Evolutionary conservation across 2,329 filamentous ascomycete species (phyloP), one percentile per base, ranked within the genome.

Genomic region (Aspergillus brasiliensis): DNA sequence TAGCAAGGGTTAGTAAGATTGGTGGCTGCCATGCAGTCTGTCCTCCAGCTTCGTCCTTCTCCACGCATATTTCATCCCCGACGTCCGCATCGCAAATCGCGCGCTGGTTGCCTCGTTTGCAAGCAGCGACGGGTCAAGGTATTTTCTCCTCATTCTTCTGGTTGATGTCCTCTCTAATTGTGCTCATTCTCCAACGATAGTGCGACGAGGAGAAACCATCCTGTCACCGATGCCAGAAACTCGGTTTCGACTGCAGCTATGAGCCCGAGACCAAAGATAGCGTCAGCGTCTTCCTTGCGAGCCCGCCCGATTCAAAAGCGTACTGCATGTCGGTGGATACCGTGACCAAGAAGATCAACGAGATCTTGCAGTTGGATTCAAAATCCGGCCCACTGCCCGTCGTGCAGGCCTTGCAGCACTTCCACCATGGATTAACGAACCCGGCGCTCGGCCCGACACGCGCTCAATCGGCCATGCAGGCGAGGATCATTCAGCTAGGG

Each of bases 81-180:
- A 21, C 68, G 67, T 40, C 37, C 72, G 2, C 74, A 77, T 65
- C 72, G 68, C 34, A 75, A 76, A 62, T 76, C 73, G 40, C 69
- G 73, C 15, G 65, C 61, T 23, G 73, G 75, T 7, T 76, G 74
- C 56, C 58, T 60, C 34, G 70, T 68, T 44, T 77, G 73, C 60
- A 77, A 76, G 63, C 67, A 67, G 23, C 69, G 74, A 23, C 65
- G 70, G 62, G 69, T 77, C 37, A 77, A 77, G 67, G 73, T 76
- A 71, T 28, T 25, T 3, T 2, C 40, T 25, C 25, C 11, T 34
- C 13, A 17, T 31, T 28, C 11, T 7, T 7, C 6, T 19, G 5
- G 5, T 27, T 5, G 13, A 1, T 25, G 1, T 15, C 8, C 6
- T 47, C 5, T 34, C 25, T 40, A 11, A 23, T 25, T 8, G 15